Evolutionary conservation across 192 early-diverging fungal genomes (phyloP).

Genomic region (Entomortierella beljakovae): DNA sequence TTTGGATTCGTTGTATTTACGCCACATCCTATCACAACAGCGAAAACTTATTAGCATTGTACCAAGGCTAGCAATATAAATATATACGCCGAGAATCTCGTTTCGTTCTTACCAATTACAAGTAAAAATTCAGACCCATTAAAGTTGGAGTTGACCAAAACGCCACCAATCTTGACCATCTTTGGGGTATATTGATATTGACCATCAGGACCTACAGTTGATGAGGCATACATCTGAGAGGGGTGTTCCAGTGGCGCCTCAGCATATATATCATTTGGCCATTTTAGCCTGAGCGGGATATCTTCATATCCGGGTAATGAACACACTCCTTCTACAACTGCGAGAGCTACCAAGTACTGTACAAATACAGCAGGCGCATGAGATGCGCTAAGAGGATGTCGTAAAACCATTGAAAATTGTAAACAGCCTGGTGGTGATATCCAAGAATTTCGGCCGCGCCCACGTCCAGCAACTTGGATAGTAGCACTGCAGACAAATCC

Average conservation of each 20-base stretch:
- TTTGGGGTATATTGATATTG: constrained; percentile 7
- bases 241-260: constrained; percentile 52
- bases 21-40: constrained; percentile 73
- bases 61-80: no score
- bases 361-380: constrained; percentile 84
- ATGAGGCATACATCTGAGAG: constrained; percentile 18
- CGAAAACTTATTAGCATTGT: background rate
- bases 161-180: constrained; percentile 88
- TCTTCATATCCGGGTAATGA: constrained; percentile 77
- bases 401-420: constrained; percentile 84
- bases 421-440: constrained; percentile 94
- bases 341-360: constrained; percentile 91
- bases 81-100: background rate
- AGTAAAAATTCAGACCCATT: constrained; percentile 77
- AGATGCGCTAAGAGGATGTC: constrained; percentile 66
- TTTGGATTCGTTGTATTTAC: constrained; percentile 86
- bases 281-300: constrained; percentile 92
- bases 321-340: constrained; percentile 86
- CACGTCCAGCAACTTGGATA: constrained; percentile 86
- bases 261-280: constrained; percentile 98
- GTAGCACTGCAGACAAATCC: constrained; percentile 87
- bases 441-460: constrained; percentile 95
- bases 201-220: constrained; percentile 18
- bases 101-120: constrained; percentile 74
- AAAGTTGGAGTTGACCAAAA: constrained; percentile 88